Evolutionary conservation across 257 asterid species (phyloP).

Genomic region (Ajuga chamaepitys): DNA sequence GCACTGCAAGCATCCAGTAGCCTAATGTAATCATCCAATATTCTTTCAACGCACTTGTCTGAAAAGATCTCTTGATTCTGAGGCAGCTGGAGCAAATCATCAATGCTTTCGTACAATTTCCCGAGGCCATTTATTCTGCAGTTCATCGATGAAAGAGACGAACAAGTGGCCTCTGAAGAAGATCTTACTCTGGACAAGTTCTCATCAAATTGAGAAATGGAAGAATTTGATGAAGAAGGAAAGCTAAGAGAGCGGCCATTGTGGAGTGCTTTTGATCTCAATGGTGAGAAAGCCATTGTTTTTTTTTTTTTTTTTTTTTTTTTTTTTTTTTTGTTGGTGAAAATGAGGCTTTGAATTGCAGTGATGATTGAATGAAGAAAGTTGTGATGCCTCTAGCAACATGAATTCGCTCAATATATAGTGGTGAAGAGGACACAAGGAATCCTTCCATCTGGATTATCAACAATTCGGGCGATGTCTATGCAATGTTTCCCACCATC

Average conservation of each 20-base stretch:
- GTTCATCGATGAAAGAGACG: too few species aligned
- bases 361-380: conserved; percentile 2
- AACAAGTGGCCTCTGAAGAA: too few species aligned
- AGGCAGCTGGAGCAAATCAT: conserved; percentile 25
- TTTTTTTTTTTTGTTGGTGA: neutral
- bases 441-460: conserved; percentile 11
- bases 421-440: conserved; percentile 4
- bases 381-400: neutral
- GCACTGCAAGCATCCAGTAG: too few species aligned
- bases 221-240: conserved; percentile 27
- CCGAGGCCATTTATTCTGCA: too few species aligned
- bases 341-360: neutral
- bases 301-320: neutral
- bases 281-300: conserved; percentile 38
- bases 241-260: conserved; percentile 43
- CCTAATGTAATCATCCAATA: too few species aligned
- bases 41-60: too few species aligned
- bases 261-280: conserved; percentile 28
- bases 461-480: conserved; percentile 7
- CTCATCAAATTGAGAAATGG: conserved; percentile 25
- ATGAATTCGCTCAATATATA: conserved; percentile 1
- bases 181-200: neutral
- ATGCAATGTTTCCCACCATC: too few species aligned
- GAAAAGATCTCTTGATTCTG: conserved; percentile 11
- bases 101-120: conserved; percentile 1